Evolutionary conservation across 2,329 filamentous ascomycete species (phyloP), one percentile per base, ranked within the genome.

Genomic region (Alternaria longipes): DNA sequence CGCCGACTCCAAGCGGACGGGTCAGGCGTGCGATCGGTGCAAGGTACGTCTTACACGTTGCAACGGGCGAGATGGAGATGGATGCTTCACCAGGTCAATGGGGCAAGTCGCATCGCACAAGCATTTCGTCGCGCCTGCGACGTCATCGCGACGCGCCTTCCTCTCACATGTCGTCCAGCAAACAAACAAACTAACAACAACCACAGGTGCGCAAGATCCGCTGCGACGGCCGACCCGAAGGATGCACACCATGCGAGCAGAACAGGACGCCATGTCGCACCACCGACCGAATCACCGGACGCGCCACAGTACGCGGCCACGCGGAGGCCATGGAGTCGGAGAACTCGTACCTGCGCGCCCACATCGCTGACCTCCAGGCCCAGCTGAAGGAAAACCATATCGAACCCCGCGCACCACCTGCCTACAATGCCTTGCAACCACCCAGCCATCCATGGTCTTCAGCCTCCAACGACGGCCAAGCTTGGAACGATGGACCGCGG

Each of bases 21-120:
- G 92, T 9, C 92, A 96, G 81, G 92, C 92, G 32, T 96, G 92
- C 84, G 92, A 96, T 80, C 86, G 93, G 57, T 96, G 93, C 85
- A 95, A 94, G 86, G 90, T 70, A 84, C 54, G 58, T 58, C 40
- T 42, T 14, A 7, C 20, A 5, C 9, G 11, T 6, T 22, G 9
- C 28, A 3, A 30, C 8, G 4, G 9, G 28, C 4, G 28, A 11
- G 28, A n/a, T 18, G n/a, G 5, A 34, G 20, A 24, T 34, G 47
- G 38, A 9, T 52, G 26, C 20, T 12, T 14, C 14, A 11, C 26
- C 4, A 38, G n/a, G 34, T 32, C 41, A 38, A 28, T 32, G 24
- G 16, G 16, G n/a, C 8, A 1, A 18, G 12, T 54, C 38, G 51
- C 38, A 24, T 40, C 18, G 18, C 36, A 53, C 26, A 42, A 40